phyloP scores from a whole-genome alignment of 2,329 filamentous ascomycete genomes.

The Phialophora expanda region DNA sequence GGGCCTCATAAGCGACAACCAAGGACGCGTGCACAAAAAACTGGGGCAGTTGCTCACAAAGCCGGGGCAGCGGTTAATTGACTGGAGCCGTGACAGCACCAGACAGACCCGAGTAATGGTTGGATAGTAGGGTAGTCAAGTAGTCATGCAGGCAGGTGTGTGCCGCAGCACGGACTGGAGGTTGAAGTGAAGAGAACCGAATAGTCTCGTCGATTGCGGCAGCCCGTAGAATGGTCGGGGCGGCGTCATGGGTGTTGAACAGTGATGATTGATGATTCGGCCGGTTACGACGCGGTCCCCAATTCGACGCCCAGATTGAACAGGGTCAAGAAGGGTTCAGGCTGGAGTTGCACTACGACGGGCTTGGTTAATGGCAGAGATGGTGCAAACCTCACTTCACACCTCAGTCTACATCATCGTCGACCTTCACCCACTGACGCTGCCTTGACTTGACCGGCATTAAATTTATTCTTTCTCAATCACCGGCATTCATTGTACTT shows the following conservation, averaged over 20 bases:
- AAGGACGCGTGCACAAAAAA: constrained; percentile 15
- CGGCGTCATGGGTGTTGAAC: constrained; percentile 1
- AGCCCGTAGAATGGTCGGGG: background rate
- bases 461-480: constrained; percentile 21
- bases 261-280: constrained; percentile 8
- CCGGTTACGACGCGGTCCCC: constrained; percentile 7
- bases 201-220: background rate
- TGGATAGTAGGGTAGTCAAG: background rate
- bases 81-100: background rate
- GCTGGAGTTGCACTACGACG: constrained; percentile 18
- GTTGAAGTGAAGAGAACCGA: background rate
- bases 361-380: constrained; percentile 18
- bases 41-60: constrained; percentile 11
- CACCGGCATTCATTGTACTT: constrained; percentile 3
- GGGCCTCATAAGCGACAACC: constrained; percentile 19
- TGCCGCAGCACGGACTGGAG: background rate
- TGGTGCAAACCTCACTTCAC: constrained; percentile 26
- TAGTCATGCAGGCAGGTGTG: background rate
- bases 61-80: constrained; percentile 10
- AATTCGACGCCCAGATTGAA: constrained; percentile 5
- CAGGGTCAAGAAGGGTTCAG: constrained; percentile 8
- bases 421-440: constrained; percentile 16
- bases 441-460: constrained; percentile 14
- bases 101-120: background rate
- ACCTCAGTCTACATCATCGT: constrained; percentile 23